Percentiles rank a stretch among this genome's conserved stretches.
Conservation (phyloP, 2,329 filamentous ascomycete genomes). For the Alternaria longipes region DNA sequence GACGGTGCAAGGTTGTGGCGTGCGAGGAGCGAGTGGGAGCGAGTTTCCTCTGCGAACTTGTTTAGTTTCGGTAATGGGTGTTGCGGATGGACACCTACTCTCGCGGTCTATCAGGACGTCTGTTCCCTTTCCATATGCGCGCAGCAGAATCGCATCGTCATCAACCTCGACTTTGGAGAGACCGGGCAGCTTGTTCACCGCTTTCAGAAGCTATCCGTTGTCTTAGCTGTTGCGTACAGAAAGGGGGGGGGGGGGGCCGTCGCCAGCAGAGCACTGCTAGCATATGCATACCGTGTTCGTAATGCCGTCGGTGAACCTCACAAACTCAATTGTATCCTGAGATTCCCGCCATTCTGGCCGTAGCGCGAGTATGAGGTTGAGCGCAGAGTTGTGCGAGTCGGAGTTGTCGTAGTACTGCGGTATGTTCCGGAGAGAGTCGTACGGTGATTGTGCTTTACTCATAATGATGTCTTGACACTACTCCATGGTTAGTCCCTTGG, state of each 20-base stretch:
- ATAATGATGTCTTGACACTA: slow-evolving; percentile 26
- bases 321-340: slow-evolving; percentile 80
- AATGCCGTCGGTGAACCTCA: slow-evolving; percentile 96
- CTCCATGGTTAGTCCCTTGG: slow-evolving; percentile 12
- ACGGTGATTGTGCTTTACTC: slow-evolving; percentile 39
- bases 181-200: slow-evolving; percentile 74
- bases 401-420: slow-evolving; percentile 79
- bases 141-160: slow-evolving; percentile 83
- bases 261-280: neutral
- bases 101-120: slow-evolving; percentile 96
- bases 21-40: slow-evolving; percentile 85
- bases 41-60: slow-evolving; percentile 63
- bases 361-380: slow-evolving; percentile 79
- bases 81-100: slow-evolving; percentile 63
- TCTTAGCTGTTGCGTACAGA: slow-evolving; percentile 18
- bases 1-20: slow-evolving; percentile 83
- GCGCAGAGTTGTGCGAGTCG: slow-evolving; percentile 80
- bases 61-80: slow-evolving; percentile 18
- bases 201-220: slow-evolving; percentile 68
- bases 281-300: slow-evolving; percentile 79
- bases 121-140: slow-evolving; percentile 94
- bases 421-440: slow-evolving; percentile 63
- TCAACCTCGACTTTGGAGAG: slow-evolving; percentile 81
- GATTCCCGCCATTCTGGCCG: slow-evolving; percentile 82
- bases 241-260: neutral